These are phyloP conservation scores for Auricularia auricula-judae DNA, from an alignment of 768 basidiomycete species.

Conservation along the genomic window DNA sequence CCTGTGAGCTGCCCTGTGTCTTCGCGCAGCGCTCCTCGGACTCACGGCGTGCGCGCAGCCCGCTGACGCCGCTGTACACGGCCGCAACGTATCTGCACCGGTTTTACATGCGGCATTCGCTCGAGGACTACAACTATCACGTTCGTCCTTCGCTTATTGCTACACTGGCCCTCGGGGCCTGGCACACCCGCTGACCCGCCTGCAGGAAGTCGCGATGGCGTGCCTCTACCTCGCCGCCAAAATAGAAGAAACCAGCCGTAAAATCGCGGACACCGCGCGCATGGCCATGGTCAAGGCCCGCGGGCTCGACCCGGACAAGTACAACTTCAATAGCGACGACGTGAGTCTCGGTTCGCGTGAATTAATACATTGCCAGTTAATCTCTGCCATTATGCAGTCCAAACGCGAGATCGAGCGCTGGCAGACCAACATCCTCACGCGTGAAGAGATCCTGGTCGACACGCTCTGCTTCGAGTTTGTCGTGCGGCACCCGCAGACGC, in stretches of 20 bases:
- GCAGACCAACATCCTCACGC: slow-evolving; percentile 54
- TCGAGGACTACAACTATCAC: slow-evolving; percentile 74
- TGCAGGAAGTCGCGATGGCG: slow-evolving; percentile 71
- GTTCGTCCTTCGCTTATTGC: slow-evolving; percentile 26
- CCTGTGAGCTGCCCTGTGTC: slow-evolving; percentile 39
- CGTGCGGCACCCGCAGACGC: slow-evolving; percentile 64
- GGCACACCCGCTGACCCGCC: slow-evolving; percentile 6
- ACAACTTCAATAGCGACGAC: neutral
- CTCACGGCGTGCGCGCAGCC: slow-evolving; percentile 31
- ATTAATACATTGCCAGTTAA: too few species aligned
- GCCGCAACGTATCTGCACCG: slow-evolving; percentile 87
- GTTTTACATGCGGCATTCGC: slow-evolving; percentile 79
- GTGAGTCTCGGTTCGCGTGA: too few species aligned
- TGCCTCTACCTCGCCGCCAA: slow-evolving; percentile 88
- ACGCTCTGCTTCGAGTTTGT: slow-evolving; percentile 81
- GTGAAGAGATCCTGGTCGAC: slow-evolving; percentile 71
- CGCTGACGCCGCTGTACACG: slow-evolving; percentile 72
- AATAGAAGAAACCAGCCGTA: slow-evolving; percentile 81
- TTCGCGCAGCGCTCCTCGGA: slow-evolving; percentile 2
- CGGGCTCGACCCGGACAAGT: slow-evolving; percentile 40
- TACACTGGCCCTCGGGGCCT: neutral
- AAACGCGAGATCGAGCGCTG: slow-evolving; percentile 53
- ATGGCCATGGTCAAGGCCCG: slow-evolving; percentile 60
- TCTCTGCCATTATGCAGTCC: too few species aligned
- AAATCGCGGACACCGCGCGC: slow-evolving; percentile 73